phyloP scores from a whole-genome alignment of 371 early-diverging fungal species.

The Lichtheimia ornata region DNA sequence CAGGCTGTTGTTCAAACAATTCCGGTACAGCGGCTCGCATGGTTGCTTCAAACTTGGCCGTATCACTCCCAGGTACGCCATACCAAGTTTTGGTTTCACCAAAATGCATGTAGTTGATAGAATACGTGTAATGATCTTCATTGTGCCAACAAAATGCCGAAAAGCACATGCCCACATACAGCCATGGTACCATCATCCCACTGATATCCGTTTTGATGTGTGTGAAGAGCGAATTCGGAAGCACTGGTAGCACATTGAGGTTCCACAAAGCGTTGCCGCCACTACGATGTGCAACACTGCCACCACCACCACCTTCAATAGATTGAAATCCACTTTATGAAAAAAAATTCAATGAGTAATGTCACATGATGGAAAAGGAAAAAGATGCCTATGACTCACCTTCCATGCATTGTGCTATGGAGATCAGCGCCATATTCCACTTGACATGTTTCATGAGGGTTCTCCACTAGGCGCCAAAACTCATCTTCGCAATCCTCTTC shows the following conservation, averaged over 20 bases:
- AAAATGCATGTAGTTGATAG: slow-evolving; percentile 94
- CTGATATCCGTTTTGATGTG: slow-evolving; percentile 86
- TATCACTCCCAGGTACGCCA: slow-evolving; percentile 84
- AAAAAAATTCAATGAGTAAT: too few relatives aligned
- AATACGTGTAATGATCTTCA: slow-evolving; percentile 95
- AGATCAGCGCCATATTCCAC: slow-evolving; percentile 97
- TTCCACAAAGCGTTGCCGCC: slow-evolving; percentile 74
- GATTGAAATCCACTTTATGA: slow-evolving; percentile 16
- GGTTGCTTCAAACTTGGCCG: slow-evolving; percentile 79
- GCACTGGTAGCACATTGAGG: slow-evolving; percentile 81
- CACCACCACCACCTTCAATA: slow-evolving; percentile 10
- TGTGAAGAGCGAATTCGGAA: slow-evolving; percentile 79
- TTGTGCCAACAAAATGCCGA: slow-evolving; percentile 98
- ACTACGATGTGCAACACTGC: background rate
- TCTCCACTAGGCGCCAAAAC: slow-evolving; percentile 91
- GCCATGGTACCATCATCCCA: slow-evolving; percentile 96
- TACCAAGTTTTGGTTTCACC: slow-evolving; percentile 98
- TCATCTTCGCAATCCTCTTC: slow-evolving; percentile 87
- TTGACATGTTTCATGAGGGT: slow-evolving; percentile 83
- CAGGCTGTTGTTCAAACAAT: slow-evolving; percentile 88
- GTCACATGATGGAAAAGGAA: too few relatives aligned
- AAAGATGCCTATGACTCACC: slow-evolving; percentile 39
- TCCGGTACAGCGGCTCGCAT: slow-evolving; percentile 85
- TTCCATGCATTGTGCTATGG: slow-evolving; percentile 88
- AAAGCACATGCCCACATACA: slow-evolving; percentile 95